These are phyloP conservation scores for Cystobasidium ongulense DNA, from an alignment of 768 basidiomycete genomes.

Conservation along the genomic window DNA sequence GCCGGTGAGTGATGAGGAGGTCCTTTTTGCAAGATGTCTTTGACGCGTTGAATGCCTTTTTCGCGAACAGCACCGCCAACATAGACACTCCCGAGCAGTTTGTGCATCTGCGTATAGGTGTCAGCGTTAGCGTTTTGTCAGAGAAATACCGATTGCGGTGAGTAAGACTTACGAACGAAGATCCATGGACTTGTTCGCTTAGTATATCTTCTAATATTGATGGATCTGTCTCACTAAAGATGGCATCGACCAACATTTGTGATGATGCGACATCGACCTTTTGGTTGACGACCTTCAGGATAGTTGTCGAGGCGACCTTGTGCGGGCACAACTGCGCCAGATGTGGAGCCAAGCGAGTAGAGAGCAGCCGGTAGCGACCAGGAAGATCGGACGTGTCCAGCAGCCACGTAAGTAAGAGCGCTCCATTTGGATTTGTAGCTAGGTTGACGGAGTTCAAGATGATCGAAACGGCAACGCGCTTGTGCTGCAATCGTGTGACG, in stretches of 20 bases:
- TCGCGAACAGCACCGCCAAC: background rate
- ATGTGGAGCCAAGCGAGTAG: slow-evolving; percentile 92
- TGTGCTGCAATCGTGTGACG: slow-evolving; percentile 52
- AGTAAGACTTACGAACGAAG: slow-evolving; percentile 15
- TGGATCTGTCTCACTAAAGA: slow-evolving; percentile 83
- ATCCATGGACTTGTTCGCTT: slow-evolving; percentile 70
- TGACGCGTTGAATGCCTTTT: background rate
- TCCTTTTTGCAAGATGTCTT: slow-evolving; percentile 14
- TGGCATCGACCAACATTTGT: slow-evolving; percentile 70
- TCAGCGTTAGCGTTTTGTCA: no score
- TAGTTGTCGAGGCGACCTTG: slow-evolving; percentile 89
- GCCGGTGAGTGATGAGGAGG: slow-evolving; percentile 21
- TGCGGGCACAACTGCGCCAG: slow-evolving; percentile 95
- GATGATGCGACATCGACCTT: slow-evolving; percentile 86
- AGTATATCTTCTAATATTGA: slow-evolving; percentile 88
- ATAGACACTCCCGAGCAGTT: slow-evolving; percentile 13
- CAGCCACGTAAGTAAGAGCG: slow-evolving; percentile 89
- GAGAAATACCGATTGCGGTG: no score
- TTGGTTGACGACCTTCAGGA: slow-evolving; percentile 92
- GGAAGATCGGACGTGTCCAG: slow-evolving; percentile 90
- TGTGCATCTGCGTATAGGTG: slow-evolving; percentile 30
- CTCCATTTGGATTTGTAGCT: slow-evolving; percentile 95
- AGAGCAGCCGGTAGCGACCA: slow-evolving; percentile 86
- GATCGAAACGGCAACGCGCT: slow-evolving; percentile 85
- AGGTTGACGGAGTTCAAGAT: slow-evolving; percentile 95